phyloP scores from a whole-genome alignment of 192 early-diverging fungal genomes.

The Obelidium mucronatum region DNA sequence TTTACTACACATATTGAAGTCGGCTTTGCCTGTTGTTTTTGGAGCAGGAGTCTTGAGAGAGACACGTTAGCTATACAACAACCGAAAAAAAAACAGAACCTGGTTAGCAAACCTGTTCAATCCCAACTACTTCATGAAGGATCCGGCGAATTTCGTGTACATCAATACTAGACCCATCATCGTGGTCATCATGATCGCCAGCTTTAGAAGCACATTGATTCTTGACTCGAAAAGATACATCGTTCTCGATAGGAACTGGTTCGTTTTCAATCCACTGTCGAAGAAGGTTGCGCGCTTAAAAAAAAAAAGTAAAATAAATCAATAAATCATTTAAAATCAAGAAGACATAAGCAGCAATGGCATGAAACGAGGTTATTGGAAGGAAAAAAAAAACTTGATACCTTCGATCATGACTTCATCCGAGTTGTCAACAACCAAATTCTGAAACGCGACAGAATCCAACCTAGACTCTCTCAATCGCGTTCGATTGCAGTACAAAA shows the following conservation, averaged over 20 bases:
- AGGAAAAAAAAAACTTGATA: no score
- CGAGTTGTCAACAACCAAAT: slow-evolving; percentile 9
- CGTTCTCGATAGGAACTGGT: slow-evolving; percentile 1
- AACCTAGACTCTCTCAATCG: neutral
- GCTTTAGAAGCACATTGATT: neutral
- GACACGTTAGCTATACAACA: no score
- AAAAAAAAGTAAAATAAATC: neutral
- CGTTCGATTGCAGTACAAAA: neutral
- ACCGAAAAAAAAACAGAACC: no score
- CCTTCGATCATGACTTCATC: slow-evolving; percentile 34
- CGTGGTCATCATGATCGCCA: neutral
- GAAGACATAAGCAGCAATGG: neutral
- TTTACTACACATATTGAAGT: no score
- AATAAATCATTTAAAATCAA: neutral
- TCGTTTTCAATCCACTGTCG: slow-evolving; percentile 30
- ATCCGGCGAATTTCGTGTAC: neutral
- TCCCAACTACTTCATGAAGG: slow-evolving; percentile 6
- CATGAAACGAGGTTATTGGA: no score
- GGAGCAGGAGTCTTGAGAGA: no score
- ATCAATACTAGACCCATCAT: no score
- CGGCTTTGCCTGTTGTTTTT: no score
- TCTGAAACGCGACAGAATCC: slow-evolving; percentile 21
- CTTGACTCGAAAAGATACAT: slow-evolving; percentile 14
- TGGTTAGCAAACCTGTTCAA: slow-evolving; percentile 1
- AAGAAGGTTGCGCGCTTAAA: slow-evolving; percentile 22